Evolutionary conservation across 192 early-diverging fungal species (phyloP).

Genomic region (Umbelopsis sp.): DNA sequence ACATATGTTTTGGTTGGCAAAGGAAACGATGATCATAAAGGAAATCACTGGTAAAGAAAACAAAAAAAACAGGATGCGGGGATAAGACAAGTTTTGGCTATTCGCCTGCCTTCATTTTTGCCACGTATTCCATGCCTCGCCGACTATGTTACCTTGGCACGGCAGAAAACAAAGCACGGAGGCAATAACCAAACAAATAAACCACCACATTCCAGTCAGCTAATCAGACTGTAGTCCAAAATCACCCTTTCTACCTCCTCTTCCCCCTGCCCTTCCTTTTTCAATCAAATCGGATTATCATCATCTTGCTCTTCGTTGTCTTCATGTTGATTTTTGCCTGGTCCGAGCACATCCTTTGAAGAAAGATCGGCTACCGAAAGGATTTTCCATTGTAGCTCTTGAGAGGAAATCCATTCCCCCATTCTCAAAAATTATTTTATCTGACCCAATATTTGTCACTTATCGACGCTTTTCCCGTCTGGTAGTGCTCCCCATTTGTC

Average conservation of each 20-base stretch:
- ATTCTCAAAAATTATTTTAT: neutral
- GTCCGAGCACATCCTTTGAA: neutral
- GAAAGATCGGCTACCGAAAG: neutral
- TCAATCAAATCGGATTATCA: neutral
- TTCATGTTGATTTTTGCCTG: neutral
- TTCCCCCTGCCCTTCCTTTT: neutral
- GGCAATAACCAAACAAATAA: neutral
- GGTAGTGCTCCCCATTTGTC: neutral
- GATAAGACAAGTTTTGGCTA: no score
- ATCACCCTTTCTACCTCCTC: neutral
- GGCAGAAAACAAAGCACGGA: neutral
- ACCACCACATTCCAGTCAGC: neutral
- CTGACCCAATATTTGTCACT: neutral
- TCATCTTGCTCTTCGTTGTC: no score
- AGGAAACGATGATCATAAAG: no score
- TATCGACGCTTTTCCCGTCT: conserved; percentile 3
- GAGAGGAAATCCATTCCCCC: no score
- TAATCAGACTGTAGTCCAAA: neutral
- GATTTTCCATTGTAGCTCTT: neutral
- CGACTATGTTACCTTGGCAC: neutral
- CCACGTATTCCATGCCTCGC: neutral
- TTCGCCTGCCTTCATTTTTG: neutral
- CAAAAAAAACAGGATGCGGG: no score
- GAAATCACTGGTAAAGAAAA: no score
- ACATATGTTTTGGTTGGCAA: no score